A percentile compares a stretch with the other conserved stretches of the same genome.
Evolutionary conservation across 1,284 basidiomycete genomes (phyloP).

Genomic region (Malassezia psittaci): DNA sequence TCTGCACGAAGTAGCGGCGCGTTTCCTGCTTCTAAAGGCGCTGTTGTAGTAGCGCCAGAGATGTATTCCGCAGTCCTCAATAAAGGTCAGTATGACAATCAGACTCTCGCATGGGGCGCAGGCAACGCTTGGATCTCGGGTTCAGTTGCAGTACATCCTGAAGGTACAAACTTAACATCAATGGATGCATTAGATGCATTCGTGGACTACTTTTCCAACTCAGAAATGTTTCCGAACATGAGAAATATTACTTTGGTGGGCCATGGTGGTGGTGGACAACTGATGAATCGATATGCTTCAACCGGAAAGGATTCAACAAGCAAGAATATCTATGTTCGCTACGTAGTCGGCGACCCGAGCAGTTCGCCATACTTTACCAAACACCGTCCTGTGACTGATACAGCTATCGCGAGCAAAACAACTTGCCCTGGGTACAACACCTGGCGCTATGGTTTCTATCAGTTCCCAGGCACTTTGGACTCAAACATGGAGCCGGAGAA

Average conservation of each 20-base stretch:
- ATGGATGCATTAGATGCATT: slow-evolving; percentile 41
- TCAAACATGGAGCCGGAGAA: slow-evolving; percentile 23
- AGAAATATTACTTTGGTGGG: slow-evolving; percentile 41
- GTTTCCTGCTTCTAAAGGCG: slow-evolving; percentile 19
- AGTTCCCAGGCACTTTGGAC: slow-evolving; percentile 26
- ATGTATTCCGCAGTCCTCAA: slow-evolving; percentile 35
- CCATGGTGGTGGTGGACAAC: slow-evolving; percentile 45
- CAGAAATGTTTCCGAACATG: slow-evolving; percentile 25
- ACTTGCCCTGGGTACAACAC: slow-evolving; percentile 34
- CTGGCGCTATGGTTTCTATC: slow-evolving; percentile 41
- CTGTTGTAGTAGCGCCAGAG: slow-evolving; percentile 37
- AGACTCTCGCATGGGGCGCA: slow-evolving; percentile 37
- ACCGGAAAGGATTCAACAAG: slow-evolving; percentile 26
- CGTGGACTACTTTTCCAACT: slow-evolving; percentile 29
- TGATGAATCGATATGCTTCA: slow-evolving; percentile 38
- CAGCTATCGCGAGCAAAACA: slow-evolving; percentile 21
- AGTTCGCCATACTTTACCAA: slow-evolving; percentile 34
- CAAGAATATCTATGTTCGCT: slow-evolving; percentile 25
- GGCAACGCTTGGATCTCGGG: slow-evolving; percentile 44
- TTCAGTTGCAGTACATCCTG: slow-evolving; percentile 32
- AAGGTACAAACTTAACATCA: slow-evolving; percentile 22
- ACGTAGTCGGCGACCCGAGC: slow-evolving; percentile 39
- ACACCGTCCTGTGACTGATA: slow-evolving; percentile 30
- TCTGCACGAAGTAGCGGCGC: slow-evolving; percentile 21
- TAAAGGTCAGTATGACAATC: slow-evolving; percentile 26